phyloP scores from a whole-genome alignment of 2,329 filamentous ascomycete genomes.

The Pestalotiopsis sp. region DNA sequence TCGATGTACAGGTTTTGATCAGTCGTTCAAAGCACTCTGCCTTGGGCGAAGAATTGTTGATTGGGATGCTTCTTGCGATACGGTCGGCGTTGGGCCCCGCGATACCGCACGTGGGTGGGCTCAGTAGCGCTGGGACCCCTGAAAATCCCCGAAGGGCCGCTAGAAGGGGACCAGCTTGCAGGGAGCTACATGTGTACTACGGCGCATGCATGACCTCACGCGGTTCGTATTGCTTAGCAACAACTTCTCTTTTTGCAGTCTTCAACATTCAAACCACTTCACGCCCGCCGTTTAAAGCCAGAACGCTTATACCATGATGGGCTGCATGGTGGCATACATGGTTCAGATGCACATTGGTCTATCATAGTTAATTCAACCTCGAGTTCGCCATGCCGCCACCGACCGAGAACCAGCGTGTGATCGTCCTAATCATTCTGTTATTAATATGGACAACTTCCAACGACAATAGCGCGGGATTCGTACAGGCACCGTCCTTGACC shows the following conservation, averaged over 20 bases:
- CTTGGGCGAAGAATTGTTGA: background rate
- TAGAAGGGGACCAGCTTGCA: background rate
- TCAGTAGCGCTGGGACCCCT: constrained; percentile 1
- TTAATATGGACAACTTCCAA: constrained; percentile 47
- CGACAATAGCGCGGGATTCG: constrained; percentile 43
- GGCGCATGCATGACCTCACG: constrained; percentile 7
- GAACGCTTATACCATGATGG: background rate
- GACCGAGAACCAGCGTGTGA: constrained; percentile 46
- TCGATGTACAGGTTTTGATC: background rate
- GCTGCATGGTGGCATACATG: background rate
- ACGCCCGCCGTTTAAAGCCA: background rate
- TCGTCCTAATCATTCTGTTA: constrained; percentile 47
- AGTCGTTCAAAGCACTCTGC: background rate
- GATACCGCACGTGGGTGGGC: background rate
- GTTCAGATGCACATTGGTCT: background rate
- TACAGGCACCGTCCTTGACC: constrained; percentile 43
- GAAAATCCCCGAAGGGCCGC: background rate
- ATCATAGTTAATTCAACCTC: background rate
- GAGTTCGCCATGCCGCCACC: constrained; percentile 47
- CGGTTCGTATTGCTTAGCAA: background rate
- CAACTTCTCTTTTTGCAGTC: background rate
- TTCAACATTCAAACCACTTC: background rate
- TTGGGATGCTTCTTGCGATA: background rate
- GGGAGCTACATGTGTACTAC: background rate
- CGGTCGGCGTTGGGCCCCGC: background rate